Conservation (phyloP, 345 rosid species). For the Eucalyptus pauciflora region DNA sequence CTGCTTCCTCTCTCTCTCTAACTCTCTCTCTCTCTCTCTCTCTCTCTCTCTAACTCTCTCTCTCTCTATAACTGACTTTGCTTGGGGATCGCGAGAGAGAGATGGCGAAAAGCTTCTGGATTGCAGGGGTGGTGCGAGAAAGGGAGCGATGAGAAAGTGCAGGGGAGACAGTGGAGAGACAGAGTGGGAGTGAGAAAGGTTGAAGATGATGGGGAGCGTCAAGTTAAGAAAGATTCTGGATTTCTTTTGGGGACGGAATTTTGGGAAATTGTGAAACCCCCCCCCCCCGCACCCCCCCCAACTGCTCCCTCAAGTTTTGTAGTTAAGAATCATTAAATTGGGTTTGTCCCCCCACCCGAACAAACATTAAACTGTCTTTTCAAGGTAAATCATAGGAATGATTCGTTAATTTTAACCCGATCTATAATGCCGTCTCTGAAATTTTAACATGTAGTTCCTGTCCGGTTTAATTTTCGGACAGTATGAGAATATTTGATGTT, state of each 20-base stretch:
- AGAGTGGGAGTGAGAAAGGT: neutral
- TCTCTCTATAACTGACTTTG: neutral
- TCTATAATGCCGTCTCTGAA: fast-evolving
- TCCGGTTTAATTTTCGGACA: fast-evolving
- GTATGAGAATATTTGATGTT: too few relatives aligned
- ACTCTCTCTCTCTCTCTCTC: too few relatives aligned
- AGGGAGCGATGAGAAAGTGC: neutral
- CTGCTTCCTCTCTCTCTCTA: neutral
- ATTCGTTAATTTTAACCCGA: fast-evolving
- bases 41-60: neutral
- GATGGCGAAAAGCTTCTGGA: neutral
- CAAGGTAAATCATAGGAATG: fast-evolving
- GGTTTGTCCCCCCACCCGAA: neutral
- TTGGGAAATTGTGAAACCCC: neutral
- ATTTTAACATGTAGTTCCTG: fast-evolving
- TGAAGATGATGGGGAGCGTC: neutral
- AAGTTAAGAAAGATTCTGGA: neutral
- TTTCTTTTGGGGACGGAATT: neutral
- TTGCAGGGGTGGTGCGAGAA: neutral
- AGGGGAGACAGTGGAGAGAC: neutral
- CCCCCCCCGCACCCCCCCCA: neutral
- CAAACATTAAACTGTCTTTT: too few relatives aligned
- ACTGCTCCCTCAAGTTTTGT: neutral
- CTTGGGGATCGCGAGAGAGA: neutral
- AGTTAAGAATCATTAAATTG: neutral